Evolutionary conservation across 2,329 filamentous ascomycete genomes (phyloP), one percentile per base, ranked within the genome.

Genomic region (Paecilomyces niveus): DNA sequence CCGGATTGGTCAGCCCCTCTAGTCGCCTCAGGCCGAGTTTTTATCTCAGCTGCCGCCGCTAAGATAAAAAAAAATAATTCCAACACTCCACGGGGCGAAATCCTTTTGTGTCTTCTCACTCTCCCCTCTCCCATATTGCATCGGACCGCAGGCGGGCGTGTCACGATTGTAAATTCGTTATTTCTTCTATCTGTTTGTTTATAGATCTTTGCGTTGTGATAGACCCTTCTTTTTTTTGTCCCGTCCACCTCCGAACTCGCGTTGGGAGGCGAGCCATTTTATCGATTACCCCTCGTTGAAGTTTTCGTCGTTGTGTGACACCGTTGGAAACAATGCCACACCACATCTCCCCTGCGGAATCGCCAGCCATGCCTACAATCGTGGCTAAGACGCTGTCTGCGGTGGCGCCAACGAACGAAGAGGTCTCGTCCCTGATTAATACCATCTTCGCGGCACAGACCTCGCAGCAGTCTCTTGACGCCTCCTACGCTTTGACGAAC

Each of bases 371-470:
- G 73, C 66, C 78, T 61, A 77, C 74, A 63, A 76, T 80, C 68
- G 76, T 82, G 62, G 72, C 78, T 24, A 81, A 82, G 68, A 72
- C 75, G 54, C 70, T 77, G 51, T 72, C 70, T 53, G 64, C 69
- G 55, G 68, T 77, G 54, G 80, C 85, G 63, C 87, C 88, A 62
- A 82, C 85, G 32, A 76, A 84, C 67, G 84, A 86, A 63, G 89
- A 91, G 62, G 78, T 93, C 62, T 75, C 81, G 61, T 81, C 83
- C 58, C 75, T 91, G 51, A 71, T 92, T 65, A 78, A 85, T 66
- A 86, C 82, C 54, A 83, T 90, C 64, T 90, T 92, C 74, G 83
- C 80, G 53, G 84, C 89, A 45, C 79, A 85, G 68, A 85, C 85
- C 3, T 90, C 89, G 2, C 81, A 85, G 68, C 81, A 83, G 61